Conservation (phyloP, 345 rosid species). For the Gossypium turneri region DNA sequence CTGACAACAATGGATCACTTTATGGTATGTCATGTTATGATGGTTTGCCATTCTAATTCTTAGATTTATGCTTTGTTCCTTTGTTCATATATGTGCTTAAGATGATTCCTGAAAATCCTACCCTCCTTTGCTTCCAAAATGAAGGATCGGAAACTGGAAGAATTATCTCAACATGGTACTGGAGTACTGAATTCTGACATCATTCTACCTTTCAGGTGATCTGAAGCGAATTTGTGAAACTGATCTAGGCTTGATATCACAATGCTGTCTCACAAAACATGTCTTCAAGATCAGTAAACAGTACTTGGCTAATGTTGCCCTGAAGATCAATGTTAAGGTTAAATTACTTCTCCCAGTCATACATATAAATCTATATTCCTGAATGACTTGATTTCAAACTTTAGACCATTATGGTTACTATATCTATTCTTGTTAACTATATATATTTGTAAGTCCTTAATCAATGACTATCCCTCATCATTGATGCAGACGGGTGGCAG, state of each 20-base stretch:
- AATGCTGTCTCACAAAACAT: slow-evolving; percentile 94
- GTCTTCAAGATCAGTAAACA: slow-evolving; percentile 98
- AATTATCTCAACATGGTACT: not conserved
- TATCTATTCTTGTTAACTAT: not conserved
- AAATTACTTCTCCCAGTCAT: slow-evolving; percentile 5
- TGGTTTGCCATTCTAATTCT: not conserved
- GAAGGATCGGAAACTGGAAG: not conserved
- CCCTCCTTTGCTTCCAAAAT: too few relatives aligned
- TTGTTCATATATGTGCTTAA: not conserved
- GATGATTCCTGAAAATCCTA: not conserved
- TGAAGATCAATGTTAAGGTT: slow-evolving; percentile 98
- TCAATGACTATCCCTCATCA: not conserved
- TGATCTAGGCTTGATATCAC: slow-evolving; percentile 92
- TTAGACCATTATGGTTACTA: not conserved
- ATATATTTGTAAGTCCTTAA: not conserved
- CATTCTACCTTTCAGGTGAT: slow-evolving; percentile 53
- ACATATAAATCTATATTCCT: not conserved
- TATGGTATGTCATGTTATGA: slow-evolving; percentile 52
- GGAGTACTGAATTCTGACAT: not conserved
- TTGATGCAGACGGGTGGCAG: slow-evolving; percentile 93
- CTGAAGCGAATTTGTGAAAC: slow-evolving; percentile 97
- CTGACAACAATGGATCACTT: slow-evolving; percentile 93
- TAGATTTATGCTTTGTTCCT: not conserved
- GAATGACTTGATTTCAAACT: not conserved
- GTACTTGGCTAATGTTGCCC: slow-evolving; percentile 90